Conservation (phyloP, 2,329 filamentous ascomycete species). For the Waltergamsia citrina region DNA sequence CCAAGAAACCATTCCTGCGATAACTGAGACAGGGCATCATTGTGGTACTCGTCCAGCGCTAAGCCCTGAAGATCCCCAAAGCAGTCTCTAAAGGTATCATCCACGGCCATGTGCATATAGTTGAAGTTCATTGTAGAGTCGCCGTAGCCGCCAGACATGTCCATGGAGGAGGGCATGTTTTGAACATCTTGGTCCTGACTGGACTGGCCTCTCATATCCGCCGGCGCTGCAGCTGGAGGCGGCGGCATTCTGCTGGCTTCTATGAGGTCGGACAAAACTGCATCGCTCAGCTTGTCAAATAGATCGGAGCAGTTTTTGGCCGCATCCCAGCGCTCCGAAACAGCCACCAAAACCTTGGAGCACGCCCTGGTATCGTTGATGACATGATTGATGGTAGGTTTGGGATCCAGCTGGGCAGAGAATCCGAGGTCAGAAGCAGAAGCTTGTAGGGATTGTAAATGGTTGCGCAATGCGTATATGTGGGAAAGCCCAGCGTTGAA, state of each 20-base stretch:
- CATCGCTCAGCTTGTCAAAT: slow-evolving; percentile 31
- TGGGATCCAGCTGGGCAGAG: slow-evolving; percentile 13
- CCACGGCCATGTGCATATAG: slow-evolving; percentile 20
- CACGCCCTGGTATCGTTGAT: slow-evolving; percentile 31
- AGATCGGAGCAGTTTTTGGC: slow-evolving; percentile 29
- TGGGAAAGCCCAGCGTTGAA: slow-evolving; percentile 36
- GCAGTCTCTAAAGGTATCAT: slow-evolving; percentile 17
- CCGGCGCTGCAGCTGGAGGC: not conserved
- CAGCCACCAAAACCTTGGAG: slow-evolving; percentile 32
- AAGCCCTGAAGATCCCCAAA: slow-evolving; percentile 11
- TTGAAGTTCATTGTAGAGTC: slow-evolving; percentile 1
- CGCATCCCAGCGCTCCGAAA: slow-evolving; percentile 30
- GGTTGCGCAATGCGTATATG: slow-evolving; percentile 29
- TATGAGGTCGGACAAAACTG: slow-evolving; percentile 27
- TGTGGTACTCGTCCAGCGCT: slow-evolving; percentile 11
- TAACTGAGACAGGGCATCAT: slow-evolving; percentile 12
- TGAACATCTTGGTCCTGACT: slow-evolving; percentile 1
- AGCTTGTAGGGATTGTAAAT: slow-evolving; percentile 21
- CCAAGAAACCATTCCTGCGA: slow-evolving; percentile 13
- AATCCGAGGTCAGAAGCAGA: slow-evolving; percentile 2
- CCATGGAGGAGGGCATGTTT: not conserved
- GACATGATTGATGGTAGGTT: slow-evolving; percentile 29
- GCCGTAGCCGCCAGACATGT: not conserved
- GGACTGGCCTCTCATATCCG: not conserved
- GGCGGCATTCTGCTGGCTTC: slow-evolving; percentile 11